Conservation (phyloP, 305 asterid species). For the Andrographis paniculata region DNA sequence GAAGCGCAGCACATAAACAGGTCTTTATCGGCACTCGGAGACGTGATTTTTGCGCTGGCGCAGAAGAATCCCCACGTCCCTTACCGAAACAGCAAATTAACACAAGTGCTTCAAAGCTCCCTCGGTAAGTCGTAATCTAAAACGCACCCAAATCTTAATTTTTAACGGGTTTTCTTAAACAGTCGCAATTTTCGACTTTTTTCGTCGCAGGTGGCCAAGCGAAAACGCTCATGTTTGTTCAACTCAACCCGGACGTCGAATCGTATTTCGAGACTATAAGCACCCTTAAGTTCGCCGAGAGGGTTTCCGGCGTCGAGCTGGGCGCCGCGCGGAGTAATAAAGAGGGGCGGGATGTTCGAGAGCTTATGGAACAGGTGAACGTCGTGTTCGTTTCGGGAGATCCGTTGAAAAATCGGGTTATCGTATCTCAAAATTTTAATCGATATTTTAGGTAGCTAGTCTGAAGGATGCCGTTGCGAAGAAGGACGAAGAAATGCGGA, state of each 20-base stretch:
- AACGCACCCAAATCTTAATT: too few species aligned
- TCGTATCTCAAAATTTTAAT: background rate
- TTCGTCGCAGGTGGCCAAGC: constrained; percentile 75
- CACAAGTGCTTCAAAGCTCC: constrained; percentile 97
- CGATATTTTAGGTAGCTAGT: constrained; percentile 51
- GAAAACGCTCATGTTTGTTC: constrained; percentile 94
- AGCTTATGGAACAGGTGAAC: constrained; percentile 90
- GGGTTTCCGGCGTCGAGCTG: constrained; percentile 96
- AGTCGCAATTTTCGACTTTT: constrained; percentile 8
- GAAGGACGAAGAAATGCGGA: constrained; percentile 75
- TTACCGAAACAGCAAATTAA: constrained; percentile 86
- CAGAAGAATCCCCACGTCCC: constrained; percentile 89
- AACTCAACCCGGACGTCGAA: constrained; percentile 87
- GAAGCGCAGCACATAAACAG: constrained; percentile 96
- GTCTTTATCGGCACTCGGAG: constrained; percentile 96
- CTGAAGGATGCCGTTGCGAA: constrained; percentile 55
- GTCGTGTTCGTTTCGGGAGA: background rate
- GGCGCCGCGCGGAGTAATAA: constrained; percentile 86
- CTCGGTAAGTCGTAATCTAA: too few species aligned
- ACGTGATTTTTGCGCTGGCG: constrained; percentile 82
- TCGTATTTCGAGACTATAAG: constrained; percentile 87
- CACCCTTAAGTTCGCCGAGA: constrained; percentile 91
- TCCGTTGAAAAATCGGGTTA: too few species aligned
- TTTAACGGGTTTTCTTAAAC: too few species aligned
- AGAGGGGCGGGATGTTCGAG: constrained; percentile 86